A percentile compares a stretch with the other conserved stretches of the same genome.
phyloP scores from a whole-genome alignment of 1,139 yeast species.

The Cylindricascospora bacillispora region DNA sequence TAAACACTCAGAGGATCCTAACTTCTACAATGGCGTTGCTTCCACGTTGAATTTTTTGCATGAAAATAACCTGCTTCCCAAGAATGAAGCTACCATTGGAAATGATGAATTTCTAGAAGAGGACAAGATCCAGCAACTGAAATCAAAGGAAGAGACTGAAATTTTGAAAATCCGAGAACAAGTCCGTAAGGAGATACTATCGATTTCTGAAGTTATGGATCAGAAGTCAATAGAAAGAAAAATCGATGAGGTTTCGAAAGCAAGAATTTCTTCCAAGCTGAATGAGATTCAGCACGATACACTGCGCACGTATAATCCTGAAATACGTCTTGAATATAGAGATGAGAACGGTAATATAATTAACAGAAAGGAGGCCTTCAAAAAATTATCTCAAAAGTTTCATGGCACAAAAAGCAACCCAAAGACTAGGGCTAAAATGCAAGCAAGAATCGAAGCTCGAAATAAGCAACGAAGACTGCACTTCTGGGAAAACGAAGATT shows the following conservation, averaged over 20 bases:
- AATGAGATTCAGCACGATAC: conserved; percentile 12
- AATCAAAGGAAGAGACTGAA: conserved; percentile 13
- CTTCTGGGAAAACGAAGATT: background rate
- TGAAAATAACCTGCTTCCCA: conserved; percentile 31
- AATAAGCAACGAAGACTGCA: conserved; percentile 20
- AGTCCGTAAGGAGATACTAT: no score
- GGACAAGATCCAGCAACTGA: conserved; percentile 12
- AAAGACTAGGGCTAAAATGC: conserved; percentile 27
- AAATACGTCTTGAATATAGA: conserved; percentile 47
- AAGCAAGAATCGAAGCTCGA: conserved; percentile 29
- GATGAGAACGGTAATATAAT: conserved; percentile 63
- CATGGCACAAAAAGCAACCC: conserved; percentile 55
- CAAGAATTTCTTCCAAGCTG: conserved; percentile 20
- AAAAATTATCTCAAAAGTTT: conserved; percentile 71
- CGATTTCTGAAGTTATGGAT: no score
- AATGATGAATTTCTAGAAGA: no score
- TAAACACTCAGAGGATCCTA: conserved; percentile 19
- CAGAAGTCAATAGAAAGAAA: no score
- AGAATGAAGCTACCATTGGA: no score
- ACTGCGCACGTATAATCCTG: conserved; percentile 45
- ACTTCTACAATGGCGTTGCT: conserved; percentile 42
- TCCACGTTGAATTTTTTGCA: conserved; percentile 44
- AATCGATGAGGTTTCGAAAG: conserved; percentile 25
- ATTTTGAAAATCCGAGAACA: no score
- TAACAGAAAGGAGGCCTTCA: conserved; percentile 68